These are phyloP conservation scores for Phytophthora pinifolia DNA, from an alignment of 352 stramenopile species.

Conservation along the genomic window DNA sequence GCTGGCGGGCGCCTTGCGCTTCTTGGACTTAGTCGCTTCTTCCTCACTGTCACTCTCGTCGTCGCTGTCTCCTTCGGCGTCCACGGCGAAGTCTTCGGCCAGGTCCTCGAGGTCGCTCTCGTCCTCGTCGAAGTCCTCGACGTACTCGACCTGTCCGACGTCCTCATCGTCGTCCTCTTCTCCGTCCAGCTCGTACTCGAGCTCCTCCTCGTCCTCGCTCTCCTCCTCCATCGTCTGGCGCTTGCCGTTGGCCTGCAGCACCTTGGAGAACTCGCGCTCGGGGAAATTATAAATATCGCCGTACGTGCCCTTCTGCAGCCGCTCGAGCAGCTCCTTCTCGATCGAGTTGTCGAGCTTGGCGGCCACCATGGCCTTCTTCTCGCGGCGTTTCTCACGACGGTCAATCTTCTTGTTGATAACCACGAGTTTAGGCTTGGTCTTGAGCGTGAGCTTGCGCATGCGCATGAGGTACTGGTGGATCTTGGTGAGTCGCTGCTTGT, in stretches of 20 bases:
- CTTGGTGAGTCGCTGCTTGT: constrained; percentile 99
- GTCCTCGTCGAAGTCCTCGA: constrained; percentile 91
- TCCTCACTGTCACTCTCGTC: constrained; percentile 46
- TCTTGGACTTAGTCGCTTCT: constrained; percentile 49
- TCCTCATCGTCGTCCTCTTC: constrained; percentile 58
- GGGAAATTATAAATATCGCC: constrained; percentile 99
- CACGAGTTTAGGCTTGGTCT: constrained; percentile 93
- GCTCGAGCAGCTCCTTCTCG: constrained; percentile 98
- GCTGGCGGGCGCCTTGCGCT: constrained; percentile 59
- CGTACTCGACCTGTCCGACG: constrained; percentile 73
- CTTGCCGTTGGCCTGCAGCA: constrained; percentile 76
- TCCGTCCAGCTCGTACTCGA: constrained; percentile 50
- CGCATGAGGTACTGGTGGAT: constrained; percentile 99
- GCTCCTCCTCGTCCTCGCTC: constrained; percentile 73
- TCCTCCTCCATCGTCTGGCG: constrained; percentile 93
- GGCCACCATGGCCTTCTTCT: constrained; percentile 96
- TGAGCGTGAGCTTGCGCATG: constrained; percentile 97
- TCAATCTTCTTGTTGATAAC: constrained; percentile 97
- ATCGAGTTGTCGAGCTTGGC: constrained; percentile 96
- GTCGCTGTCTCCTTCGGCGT: constrained; percentile 53
- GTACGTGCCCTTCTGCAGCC: constrained; percentile 97
- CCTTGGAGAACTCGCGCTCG: constrained; percentile 90
- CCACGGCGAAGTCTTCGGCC: constrained; percentile 61
- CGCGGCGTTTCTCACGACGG: constrained; percentile 92
- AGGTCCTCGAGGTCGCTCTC: constrained; percentile 92